Percentiles rank a stretch among this genome's conserved stretches.
Conservation (phyloP, 176 grass and related monocot species). For the Eragrostis curvula region DNA sequence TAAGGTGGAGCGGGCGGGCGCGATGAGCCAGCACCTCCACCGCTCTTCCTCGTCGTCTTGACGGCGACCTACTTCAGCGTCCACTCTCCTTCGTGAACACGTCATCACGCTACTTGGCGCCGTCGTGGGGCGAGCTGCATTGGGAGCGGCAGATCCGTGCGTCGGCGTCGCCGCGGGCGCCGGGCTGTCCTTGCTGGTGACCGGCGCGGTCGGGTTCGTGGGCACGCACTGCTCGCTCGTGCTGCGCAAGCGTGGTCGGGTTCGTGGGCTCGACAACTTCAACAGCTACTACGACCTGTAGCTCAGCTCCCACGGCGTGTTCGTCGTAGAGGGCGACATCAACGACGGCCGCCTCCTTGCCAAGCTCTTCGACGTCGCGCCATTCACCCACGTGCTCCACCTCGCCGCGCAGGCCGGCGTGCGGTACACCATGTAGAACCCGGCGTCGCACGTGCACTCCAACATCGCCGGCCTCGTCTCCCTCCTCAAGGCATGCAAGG, state of each 20-base stretch:
- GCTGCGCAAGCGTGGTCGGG: constrained; percentile 61
- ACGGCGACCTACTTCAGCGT: constrained; percentile 76
- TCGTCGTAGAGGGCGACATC: constrained; percentile 71
- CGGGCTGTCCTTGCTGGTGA: too few relatives aligned
- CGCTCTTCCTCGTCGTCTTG: constrained; percentile 63
- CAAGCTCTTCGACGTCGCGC: constrained; percentile 69
- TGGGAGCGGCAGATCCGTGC: too few relatives aligned
- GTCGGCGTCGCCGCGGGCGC: too few relatives aligned
- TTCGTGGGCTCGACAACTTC: constrained; percentile 79
- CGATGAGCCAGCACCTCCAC: too few relatives aligned
- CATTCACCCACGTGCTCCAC: constrained; percentile 79
- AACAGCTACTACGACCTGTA: constrained; percentile 76
- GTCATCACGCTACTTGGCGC: constrained; percentile 58
- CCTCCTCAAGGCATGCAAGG: constrained; percentile 67
- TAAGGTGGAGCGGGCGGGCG: too few relatives aligned
- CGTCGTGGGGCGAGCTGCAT: constrained; percentile 68
- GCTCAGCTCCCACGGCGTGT: constrained; percentile 55
- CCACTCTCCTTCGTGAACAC: constrained; percentile 61
- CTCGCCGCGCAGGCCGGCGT: constrained; percentile 80
- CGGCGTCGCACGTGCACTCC: constrained; percentile 67
- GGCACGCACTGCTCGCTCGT: too few relatives aligned
- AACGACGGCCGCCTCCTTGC: constrained; percentile 65
- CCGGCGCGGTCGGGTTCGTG: too few relatives aligned
- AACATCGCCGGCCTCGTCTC: constrained; percentile 72
- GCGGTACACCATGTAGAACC: constrained; percentile 78